phyloP scores from a whole-genome alignment of 225 moss, liverwort and hornwort species.

The Lunularia cruciata region DNA sequence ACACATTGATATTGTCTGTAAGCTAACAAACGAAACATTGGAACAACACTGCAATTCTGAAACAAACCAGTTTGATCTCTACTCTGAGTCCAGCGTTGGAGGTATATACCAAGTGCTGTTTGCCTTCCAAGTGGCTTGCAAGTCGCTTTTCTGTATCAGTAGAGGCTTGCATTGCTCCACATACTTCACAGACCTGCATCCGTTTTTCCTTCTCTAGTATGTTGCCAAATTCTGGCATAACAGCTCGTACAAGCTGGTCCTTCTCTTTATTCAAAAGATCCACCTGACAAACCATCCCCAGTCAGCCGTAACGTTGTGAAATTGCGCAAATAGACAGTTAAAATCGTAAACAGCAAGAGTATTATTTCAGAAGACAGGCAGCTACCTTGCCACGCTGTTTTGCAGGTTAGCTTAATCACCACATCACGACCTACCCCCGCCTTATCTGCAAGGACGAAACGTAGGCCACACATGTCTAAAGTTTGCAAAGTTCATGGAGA shows the following conservation, averaged over 20 bases:
- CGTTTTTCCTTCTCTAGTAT: constrained; percentile 95
- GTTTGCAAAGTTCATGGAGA: constrained; percentile 39
- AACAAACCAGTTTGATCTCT: too few species aligned
- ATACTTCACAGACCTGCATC: constrained; percentile 99
- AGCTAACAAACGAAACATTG: not conserved
- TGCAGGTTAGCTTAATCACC: constrained; percentile 58
- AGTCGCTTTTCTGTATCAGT: constrained; percentile 95
- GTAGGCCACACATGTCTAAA: constrained; percentile 57
- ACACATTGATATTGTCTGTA: not conserved
- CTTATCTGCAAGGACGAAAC: constrained; percentile 61
- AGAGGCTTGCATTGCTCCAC: constrained; percentile 99
- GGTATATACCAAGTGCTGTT: constrained; percentile 82
- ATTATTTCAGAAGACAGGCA: constrained; percentile 54
- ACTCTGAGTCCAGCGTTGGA: too few species aligned
- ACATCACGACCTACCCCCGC: constrained; percentile 65
- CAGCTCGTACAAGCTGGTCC: constrained; percentile 83
- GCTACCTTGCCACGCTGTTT: constrained; percentile 61
- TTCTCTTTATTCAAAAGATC: constrained; percentile 83
- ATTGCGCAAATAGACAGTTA: constrained; percentile 25
- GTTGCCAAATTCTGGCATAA: constrained; percentile 94
- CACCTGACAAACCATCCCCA: constrained; percentile 58
- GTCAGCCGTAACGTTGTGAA: constrained; percentile 46
- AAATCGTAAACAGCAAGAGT: constrained; percentile 38
- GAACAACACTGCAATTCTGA: too few species aligned
- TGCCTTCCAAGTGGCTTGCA: constrained; percentile 94